Percentiles rank a stretch among this genome's conserved stretches.
phyloP scores from a whole-genome alignment of 768 basidiomycete genomes.

The Boletus sp. region DNA sequence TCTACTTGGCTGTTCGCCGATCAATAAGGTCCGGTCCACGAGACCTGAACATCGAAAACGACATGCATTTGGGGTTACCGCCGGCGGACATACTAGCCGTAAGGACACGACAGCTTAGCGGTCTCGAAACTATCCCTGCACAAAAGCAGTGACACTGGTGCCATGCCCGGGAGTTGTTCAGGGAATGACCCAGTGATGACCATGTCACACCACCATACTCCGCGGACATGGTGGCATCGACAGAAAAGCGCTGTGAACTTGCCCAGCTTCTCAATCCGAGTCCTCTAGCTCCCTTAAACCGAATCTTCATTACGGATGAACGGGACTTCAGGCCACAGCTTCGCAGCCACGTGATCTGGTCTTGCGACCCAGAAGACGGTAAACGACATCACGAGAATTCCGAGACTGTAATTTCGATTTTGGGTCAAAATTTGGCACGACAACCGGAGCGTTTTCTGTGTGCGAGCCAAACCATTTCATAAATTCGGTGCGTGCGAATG shows the following conservation, averaged over 20 bases:
- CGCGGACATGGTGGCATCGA: conserved; percentile 26
- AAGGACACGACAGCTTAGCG: neutral
- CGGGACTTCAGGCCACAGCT: conserved; percentile 10
- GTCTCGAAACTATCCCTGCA: conserved; percentile 3
- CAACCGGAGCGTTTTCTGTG: neutral
- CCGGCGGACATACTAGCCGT: neutral
- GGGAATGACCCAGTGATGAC: neutral
- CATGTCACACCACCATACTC: conserved; percentile 11
- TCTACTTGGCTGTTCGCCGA: conserved; percentile 19
- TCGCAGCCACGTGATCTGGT: conserved; percentile 13
- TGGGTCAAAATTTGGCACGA: conserved; percentile 4
- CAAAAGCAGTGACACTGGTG: conserved; percentile 1
- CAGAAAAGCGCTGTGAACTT: conserved; percentile 13
- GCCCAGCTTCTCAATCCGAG: conserved; percentile 12
- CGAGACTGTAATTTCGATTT: neutral
- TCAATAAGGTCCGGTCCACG: conserved; percentile 11
- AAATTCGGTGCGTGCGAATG: conserved; percentile 9
- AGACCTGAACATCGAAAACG: conserved; percentile 3
- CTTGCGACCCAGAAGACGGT: conserved; percentile 7
- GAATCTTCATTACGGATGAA: conserved; percentile 23
- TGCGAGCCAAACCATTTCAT: neutral
- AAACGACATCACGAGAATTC: neutral
- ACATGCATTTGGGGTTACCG: neutral
- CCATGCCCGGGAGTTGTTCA: conserved; percentile 13
- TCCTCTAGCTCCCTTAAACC: conserved; percentile 10